Percentiles rank a stretch among this genome's conserved stretches.
Evolutionary conservation across 768 basidiomycete genomes (phyloP).

Genomic region (Amanita exitialis): DNA sequence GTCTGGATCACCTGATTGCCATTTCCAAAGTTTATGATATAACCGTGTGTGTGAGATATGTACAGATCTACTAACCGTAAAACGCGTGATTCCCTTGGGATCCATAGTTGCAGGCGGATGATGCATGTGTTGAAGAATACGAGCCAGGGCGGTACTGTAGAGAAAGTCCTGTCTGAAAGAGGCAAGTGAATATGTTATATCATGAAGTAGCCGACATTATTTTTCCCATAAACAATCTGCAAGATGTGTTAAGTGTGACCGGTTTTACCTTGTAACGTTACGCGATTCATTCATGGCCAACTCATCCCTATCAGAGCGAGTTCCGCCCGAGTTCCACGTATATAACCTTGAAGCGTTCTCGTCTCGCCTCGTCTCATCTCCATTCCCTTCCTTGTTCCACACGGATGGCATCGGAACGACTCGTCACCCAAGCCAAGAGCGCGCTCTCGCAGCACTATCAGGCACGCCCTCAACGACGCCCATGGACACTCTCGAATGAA

Average conservation of each 20-base stretch:
- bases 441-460: neutral
- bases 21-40: no score
- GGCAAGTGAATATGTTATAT: slow-evolving; percentile 19
- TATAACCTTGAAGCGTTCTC: neutral
- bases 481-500: neutral
- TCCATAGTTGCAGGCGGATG: slow-evolving; percentile 58
- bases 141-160: slow-evolving; percentile 49
- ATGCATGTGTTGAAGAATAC: slow-evolving; percentile 32
- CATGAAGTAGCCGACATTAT: no score
- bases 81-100: slow-evolving; percentile 61
- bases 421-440: neutral
- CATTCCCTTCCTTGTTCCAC: no score
- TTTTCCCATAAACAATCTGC: no score
- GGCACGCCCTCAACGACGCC: neutral
- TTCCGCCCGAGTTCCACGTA: neutral
- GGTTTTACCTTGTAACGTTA: neutral
- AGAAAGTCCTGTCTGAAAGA: slow-evolving; percentile 60
- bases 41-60: no score
- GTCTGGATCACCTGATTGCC: no score
- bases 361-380: neutral
- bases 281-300: neutral
- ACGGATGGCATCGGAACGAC: neutral
- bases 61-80: slow-evolving; percentile 28
- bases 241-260: no score
- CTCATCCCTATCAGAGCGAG: neutral